Evolutionary conservation across 2,329 filamentous ascomycete genomes (phyloP).

Genomic region (Metarhizium brunneum): DNA sequence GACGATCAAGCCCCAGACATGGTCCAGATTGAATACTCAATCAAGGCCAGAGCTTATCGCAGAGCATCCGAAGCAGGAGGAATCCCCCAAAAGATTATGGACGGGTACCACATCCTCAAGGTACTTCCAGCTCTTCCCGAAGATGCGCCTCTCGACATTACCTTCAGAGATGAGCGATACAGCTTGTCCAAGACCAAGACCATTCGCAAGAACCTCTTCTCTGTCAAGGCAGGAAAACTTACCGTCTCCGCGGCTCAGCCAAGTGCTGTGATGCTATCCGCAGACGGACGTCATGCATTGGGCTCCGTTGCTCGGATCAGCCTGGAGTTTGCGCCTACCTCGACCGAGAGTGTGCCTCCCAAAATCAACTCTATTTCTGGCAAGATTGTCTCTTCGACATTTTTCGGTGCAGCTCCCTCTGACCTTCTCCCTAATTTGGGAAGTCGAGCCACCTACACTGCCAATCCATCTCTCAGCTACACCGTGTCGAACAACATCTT

Average conservation of each 20-base stretch:
- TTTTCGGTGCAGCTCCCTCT: slow-evolving; percentile 38
- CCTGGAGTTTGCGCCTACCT: slow-evolving; percentile 37
- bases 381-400: slow-evolving; percentile 44
- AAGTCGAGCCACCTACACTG: slow-evolving; percentile 28
- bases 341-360: slow-evolving; percentile 34
- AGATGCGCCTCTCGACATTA: slow-evolving; percentile 41
- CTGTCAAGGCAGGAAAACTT: slow-evolving; percentile 39
- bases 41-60: slow-evolving; percentile 37
- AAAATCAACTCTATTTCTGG: slow-evolving; percentile 37
- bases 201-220: slow-evolving; percentile 43
- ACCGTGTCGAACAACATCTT: slow-evolving; percentile 33
- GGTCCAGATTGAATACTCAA: slow-evolving; percentile 42
- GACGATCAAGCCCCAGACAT: slow-evolving; percentile 48
- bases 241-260: slow-evolving; percentile 37
- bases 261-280: slow-evolving; percentile 37
- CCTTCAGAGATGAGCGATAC: slow-evolving; percentile 39
- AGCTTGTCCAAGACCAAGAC: slow-evolving; percentile 40
- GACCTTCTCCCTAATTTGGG: slow-evolving; percentile 40
- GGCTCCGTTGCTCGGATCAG: slow-evolving; percentile 33
- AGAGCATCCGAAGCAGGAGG: background rate
- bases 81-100: slow-evolving; percentile 24
- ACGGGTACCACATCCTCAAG: slow-evolving; percentile 35
- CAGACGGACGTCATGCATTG: slow-evolving; percentile 35
- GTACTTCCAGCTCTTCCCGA: slow-evolving; percentile 42
- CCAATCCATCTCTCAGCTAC: slow-evolving; percentile 37